Evolutionary conservation across 1,139 yeast species (phyloP).

Genomic region (Geotrichum siamense): DNA sequence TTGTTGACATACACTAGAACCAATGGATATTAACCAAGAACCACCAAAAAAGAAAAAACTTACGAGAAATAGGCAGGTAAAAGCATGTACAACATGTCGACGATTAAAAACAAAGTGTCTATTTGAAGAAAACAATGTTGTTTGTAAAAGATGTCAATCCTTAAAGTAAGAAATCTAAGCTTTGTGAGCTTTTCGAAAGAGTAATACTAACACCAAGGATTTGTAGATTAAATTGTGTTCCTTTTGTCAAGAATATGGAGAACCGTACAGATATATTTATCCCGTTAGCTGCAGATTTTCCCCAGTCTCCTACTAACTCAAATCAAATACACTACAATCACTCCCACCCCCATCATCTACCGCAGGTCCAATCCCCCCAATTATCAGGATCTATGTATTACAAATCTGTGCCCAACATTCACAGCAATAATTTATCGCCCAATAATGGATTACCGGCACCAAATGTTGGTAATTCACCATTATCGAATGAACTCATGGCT

Average conservation of each 20-base stretch:
- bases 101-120: conserved; percentile 14
- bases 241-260: conserved; percentile 8
- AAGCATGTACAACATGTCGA: conserved; percentile 14
- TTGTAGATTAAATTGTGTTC: conserved; percentile 10
- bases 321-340: background rate
- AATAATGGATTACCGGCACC: too few species aligned
- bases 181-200: background rate
- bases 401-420: too few species aligned
- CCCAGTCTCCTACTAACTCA: too few species aligned
- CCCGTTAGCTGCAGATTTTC: too few species aligned
- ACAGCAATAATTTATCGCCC: too few species aligned
- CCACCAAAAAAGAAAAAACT: conserved; percentile 6
- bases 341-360: background rate
- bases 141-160: conserved; percentile 10
- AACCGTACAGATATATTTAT: too few species aligned
- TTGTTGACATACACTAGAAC: too few species aligned
- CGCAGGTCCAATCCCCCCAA: too few species aligned
- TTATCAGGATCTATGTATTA: too few species aligned
- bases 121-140: background rate
- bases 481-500: too few species aligned
- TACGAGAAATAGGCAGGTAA: conserved; percentile 13
- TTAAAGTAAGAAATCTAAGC: conserved; percentile 2
- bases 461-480: too few species aligned
- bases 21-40: too few species aligned
- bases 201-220: background rate